Percentiles rank a stretch among this genome's conserved stretches.
Evolutionary conservation across 225 moss, liverwort and hornwort species (phyloP).

Genomic region (Sphagnum contortum): DNA sequence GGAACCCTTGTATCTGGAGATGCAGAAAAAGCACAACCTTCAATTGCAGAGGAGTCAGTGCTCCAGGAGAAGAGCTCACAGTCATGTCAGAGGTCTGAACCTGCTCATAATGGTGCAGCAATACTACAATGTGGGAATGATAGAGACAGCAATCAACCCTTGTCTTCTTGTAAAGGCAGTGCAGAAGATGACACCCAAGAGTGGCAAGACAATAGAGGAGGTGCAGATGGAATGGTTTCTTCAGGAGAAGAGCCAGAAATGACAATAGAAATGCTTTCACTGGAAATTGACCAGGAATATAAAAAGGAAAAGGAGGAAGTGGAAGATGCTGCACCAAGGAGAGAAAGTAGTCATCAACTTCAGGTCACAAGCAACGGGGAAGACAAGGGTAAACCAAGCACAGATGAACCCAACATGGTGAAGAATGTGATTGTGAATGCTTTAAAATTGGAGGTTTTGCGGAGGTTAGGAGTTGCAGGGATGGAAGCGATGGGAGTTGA

Average conservation of each 20-base stretch:
- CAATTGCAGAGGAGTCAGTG: too few relatives aligned
- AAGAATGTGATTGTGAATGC: slow-evolving; percentile 54
- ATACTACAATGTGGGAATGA: too few relatives aligned
- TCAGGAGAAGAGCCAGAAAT: not conserved
- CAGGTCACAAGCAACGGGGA: too few relatives aligned
- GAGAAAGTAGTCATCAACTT: too few relatives aligned
- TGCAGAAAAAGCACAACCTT: too few relatives aligned
- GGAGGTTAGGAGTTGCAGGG: slow-evolving; percentile 76
- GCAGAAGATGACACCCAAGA: not conserved
- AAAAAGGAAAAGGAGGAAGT: slow-evolving; percentile 2
- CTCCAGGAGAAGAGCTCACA: too few relatives aligned
- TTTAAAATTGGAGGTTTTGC: slow-evolving; percentile 66
- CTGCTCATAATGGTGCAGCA: too few relatives aligned
- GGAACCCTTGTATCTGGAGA: too few relatives aligned
- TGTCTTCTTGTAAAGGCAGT: too few relatives aligned
- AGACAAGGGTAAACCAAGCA: too few relatives aligned
- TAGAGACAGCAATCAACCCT: too few relatives aligned
- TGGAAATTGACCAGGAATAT: slow-evolving; percentile 25
- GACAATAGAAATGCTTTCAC: slow-evolving; percentile 30
- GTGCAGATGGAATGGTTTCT: slow-evolving; percentile 5
- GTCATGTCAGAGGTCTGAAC: too few relatives aligned
- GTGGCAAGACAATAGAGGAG: not conserved
- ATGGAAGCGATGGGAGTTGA: slow-evolving; percentile 71
- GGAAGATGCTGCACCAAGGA: not conserved
- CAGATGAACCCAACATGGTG: slow-evolving; percentile 14